Evolutionary conservation across 306 rosid genomes (phyloP).

Genomic region (Dalbergia cultrata): DNA sequence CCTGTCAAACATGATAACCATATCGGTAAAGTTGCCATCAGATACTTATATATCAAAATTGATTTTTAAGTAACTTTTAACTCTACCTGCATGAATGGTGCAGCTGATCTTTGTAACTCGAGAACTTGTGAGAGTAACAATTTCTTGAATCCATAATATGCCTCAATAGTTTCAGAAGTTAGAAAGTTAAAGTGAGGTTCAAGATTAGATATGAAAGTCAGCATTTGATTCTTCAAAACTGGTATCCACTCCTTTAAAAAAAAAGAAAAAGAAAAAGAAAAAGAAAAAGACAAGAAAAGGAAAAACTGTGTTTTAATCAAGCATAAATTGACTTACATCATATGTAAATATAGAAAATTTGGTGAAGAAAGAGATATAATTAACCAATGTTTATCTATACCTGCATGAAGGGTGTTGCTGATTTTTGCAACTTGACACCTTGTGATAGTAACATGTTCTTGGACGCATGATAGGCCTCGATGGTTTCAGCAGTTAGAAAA

Average conservation of each 20-base stretch:
- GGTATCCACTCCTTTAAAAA: slow-evolving; percentile 44
- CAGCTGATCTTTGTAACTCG: slow-evolving; percentile 29
- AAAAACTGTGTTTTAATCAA: background rate
- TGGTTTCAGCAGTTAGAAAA: slow-evolving; percentile 32
- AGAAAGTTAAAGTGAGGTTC: slow-evolving; percentile 37
- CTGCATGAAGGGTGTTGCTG: slow-evolving; percentile 30
- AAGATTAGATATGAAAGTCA: slow-evolving; percentile 42
- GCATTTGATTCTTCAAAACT: slow-evolving; percentile 44
- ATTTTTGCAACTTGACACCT: slow-evolving; percentile 36
- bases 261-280: too few species aligned
- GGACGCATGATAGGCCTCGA: slow-evolving; percentile 40
- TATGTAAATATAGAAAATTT: too few species aligned
- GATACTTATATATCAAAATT: slow-evolving; percentile 1
- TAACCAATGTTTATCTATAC: slow-evolving; percentile 24
- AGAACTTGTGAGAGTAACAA: slow-evolving; percentile 32
- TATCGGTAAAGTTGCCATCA: slow-evolving; percentile 13
- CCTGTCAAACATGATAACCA: slow-evolving; percentile 44
- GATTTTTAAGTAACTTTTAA: background rate
- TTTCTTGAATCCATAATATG: slow-evolving; percentile 46
- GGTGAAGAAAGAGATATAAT: background rate
- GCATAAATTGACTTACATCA: background rate
- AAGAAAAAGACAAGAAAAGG: too few species aligned
- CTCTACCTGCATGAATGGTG: slow-evolving; percentile 43
- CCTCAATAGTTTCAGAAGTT: slow-evolving; percentile 33
- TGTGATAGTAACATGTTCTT: slow-evolving; percentile 48